Base-by-base conservation (phyloP, 805 yeast species). In the Sungouiozyma intestinalis region DNA sequence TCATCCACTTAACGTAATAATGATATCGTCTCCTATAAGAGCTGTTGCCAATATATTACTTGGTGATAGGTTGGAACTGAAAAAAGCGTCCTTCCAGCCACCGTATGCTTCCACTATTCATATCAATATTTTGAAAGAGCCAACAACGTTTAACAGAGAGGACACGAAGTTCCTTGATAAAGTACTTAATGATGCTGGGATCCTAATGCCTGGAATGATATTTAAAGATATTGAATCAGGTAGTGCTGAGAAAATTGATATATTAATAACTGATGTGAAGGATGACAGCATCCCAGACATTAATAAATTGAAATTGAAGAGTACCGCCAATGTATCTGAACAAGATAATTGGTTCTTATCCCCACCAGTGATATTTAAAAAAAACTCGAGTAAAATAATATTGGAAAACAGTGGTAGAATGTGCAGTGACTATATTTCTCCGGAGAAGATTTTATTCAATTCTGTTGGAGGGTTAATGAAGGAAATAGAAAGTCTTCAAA, bases 391-490 rank as follows among this genome's bases (percentile, higher is more conserved):
- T 0, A 51, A 49, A 3, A 27, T 67, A 0, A 45, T 39, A 3
- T 51, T 58, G 21, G 47, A 65, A 1, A 40, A 44, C 4, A 44
- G 48, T n/a, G 40, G 44, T 2, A 55, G 55, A 21, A 62, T 60
- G 5, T 53, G 63, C 3, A 49, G 65, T 9, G 72, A 71, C 46
- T 74, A 73, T 35, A 50, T 57, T 32, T 54, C 71, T n/a, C 75
- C 77, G 1, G 66, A 62, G 33, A 53, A 68, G 32, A 45, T 66
- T 9, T 51, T 64, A 27, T 85, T 78, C 46, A 55, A 67, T 3
- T 66, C 70, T 16, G 76, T 92, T 4, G 98, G 97, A 15, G 99
- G 97, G 0, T 68, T 92, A 17, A 49, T 65, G 0, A 68, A 71
- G 37, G 86, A 85, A 50, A 76, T 88, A 16, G 66, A 69, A 4